phyloP scores from a whole-genome alignment of 1,284 basidiomycete genomes.

The Cutaneotrichosporon dermatis region DNA sequence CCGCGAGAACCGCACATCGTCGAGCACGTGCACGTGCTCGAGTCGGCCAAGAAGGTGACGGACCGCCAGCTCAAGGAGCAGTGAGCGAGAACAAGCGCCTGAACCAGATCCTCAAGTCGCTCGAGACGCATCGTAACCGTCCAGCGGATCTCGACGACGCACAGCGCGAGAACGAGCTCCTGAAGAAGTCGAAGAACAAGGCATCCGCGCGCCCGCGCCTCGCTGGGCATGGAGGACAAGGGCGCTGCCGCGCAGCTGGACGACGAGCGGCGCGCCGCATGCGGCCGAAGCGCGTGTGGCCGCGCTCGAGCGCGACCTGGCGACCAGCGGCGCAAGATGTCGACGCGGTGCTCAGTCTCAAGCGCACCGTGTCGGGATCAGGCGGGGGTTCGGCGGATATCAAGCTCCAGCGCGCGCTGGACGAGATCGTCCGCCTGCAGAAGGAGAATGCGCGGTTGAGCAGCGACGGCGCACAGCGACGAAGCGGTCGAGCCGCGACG shows the following conservation, averaged over 20 bases:
- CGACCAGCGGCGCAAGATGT: slow-evolving; percentile 36
- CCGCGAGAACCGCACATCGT: slow-evolving; percentile 94
- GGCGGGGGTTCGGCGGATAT: slow-evolving; percentile 11
- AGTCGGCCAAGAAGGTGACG: slow-evolving; percentile 93
- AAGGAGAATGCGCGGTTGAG: slow-evolving; percentile 32
- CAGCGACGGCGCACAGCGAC: not conserved
- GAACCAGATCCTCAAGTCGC: slow-evolving; percentile 35
- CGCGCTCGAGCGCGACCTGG: slow-evolving; percentile 40
- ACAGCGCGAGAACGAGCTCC: slow-evolving; percentile 67
- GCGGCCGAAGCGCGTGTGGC: slow-evolving; percentile 32
- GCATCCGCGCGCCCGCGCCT: slow-evolving; percentile 36
- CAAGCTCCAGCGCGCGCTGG: slow-evolving; percentile 28
- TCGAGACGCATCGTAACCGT: slow-evolving; percentile 52
- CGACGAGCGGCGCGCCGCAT: slow-evolving; percentile 32
- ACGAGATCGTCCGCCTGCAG: slow-evolving; percentile 32
- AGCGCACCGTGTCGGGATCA: slow-evolving; percentile 8
- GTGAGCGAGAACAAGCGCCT: slow-evolving; percentile 43
- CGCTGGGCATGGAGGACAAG: slow-evolving; percentile 36
- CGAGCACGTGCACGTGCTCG: slow-evolving; percentile 95
- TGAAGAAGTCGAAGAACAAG: slow-evolving; percentile 56
- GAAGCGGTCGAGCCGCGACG: slow-evolving; percentile 24
- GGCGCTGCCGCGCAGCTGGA: slow-evolving; percentile 25
- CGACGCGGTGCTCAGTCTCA: slow-evolving; percentile 23
- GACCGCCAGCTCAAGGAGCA: slow-evolving; percentile 80
- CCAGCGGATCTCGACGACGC: slow-evolving; percentile 84